These are phyloP conservation scores for Cucurbita argyrosperma DNA, from an alignment of 306 rosid species.

Conservation along the genomic window DNA sequence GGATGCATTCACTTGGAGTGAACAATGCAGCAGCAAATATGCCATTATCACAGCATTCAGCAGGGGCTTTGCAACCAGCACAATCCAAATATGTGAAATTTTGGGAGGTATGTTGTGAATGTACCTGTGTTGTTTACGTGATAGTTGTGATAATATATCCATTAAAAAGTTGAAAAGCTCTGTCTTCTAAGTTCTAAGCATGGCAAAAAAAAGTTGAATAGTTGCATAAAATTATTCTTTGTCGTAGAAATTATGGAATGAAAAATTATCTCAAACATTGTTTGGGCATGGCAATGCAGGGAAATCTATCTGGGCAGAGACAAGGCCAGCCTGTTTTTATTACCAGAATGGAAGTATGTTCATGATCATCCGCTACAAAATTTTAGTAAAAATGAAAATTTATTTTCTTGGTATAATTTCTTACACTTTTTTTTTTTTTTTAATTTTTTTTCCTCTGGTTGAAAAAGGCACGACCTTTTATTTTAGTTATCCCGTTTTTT, in stretches of 20 bases:
- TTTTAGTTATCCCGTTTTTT: not conserved
- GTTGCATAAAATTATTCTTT: not conserved
- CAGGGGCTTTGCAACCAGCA: constrained; percentile 49
- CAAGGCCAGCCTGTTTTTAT: constrained; percentile 92
- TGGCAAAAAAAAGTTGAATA: not conserved
- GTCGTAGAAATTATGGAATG: not conserved
- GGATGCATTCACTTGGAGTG: constrained; percentile 50
- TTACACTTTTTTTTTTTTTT: not conserved
- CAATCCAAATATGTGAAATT: constrained; percentile 89
- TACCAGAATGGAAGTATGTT: constrained; percentile 81
- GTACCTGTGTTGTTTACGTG: not conserved
- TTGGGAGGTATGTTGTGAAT: constrained; percentile 69
- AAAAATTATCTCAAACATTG: not conserved
- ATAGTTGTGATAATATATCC: not conserved
- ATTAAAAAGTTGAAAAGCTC: not conserved
- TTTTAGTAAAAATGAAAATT: not conserved
- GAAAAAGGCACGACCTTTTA: not conserved
- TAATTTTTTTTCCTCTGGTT: not conserved
- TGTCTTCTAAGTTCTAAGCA: not conserved
- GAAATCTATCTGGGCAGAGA: constrained; percentile 90
- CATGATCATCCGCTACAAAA: not conserved
- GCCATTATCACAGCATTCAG: constrained; percentile 56
- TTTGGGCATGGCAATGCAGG: constrained; percentile 44
- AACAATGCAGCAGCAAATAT: constrained; percentile 50
- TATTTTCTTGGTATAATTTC: not conserved